A percentile compares a stretch with the other conserved stretches of the same genome.
phyloP scores from a whole-genome alignment of 768 basidiomycete genomes.

The Daedaleopsis nitida region DNA sequence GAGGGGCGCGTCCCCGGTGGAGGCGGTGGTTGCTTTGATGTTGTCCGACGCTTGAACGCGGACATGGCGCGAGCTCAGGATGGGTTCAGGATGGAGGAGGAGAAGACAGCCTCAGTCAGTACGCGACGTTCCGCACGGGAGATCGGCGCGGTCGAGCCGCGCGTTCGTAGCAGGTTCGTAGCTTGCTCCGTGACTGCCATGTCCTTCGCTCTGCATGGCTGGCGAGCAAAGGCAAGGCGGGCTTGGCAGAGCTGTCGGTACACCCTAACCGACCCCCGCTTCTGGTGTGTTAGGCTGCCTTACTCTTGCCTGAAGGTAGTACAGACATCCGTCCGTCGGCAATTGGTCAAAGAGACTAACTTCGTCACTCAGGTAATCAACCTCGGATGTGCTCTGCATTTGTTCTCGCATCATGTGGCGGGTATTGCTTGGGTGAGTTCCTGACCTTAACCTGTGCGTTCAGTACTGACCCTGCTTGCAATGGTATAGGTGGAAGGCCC shows the following conservation, averaged over 20 bases:
- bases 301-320: slow-evolving; percentile 6
- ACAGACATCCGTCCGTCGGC: background rate
- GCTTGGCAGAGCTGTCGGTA: background rate
- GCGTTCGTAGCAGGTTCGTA: background rate
- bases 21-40: slow-evolving; percentile 44
- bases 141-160: background rate
- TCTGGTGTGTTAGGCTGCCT: background rate
- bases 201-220: background rate
- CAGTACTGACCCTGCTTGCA: background rate
- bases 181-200: background rate
- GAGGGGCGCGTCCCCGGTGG: slow-evolving; percentile 60
- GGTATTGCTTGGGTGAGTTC: slow-evolving; percentile 51
- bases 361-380: slow-evolving; percentile 48
- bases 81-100: background rate
- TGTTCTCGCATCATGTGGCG: slow-evolving; percentile 64
- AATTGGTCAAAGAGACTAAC: slow-evolving; percentile 3
- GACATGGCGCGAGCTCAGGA: slow-evolving; percentile 48
- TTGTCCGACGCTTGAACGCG: slow-evolving; percentile 74
- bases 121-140: no score
- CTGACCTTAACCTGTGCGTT: slow-evolving; percentile 6
- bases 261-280: background rate
- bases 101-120: background rate
- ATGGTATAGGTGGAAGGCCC: slow-evolving; percentile 61
- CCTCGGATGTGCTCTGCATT: slow-evolving; percentile 56
- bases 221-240: background rate